phyloP scores from a whole-genome alignment of 2,329 filamentous ascomycete species.

The Neoascochyta sp. region DNA sequence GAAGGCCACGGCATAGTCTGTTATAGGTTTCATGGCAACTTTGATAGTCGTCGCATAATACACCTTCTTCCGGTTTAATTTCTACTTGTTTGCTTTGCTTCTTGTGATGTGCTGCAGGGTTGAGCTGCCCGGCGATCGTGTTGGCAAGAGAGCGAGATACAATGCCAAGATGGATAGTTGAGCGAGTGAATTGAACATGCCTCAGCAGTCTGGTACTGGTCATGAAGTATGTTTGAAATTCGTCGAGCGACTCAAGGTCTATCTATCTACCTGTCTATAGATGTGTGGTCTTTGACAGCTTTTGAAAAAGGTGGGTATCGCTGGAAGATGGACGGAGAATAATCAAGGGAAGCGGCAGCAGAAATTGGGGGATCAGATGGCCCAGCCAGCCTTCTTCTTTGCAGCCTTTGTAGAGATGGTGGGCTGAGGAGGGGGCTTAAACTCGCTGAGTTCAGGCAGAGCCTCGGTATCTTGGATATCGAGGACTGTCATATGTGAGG shows the following conservation, averaged over 20 bases:
- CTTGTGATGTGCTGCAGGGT: no score
- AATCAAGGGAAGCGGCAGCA: neutral
- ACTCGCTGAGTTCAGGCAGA: constrained; percentile 29
- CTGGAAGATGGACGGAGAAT: constrained; percentile 5
- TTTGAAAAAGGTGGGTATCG: constrained; percentile 15
- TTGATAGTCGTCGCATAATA: constrained; percentile 27
- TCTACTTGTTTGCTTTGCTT: neutral
- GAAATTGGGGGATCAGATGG: constrained; percentile 19
- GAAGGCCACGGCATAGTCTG: constrained; percentile 17
- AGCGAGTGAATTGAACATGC: no score
- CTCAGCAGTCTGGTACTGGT: no score
- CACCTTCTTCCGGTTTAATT: constrained; percentile 12
- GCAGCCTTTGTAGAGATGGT: constrained; percentile 34
- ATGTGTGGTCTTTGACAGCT: constrained; percentile 3
- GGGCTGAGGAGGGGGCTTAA: constrained; percentile 22
- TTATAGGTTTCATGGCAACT: constrained; percentile 24
- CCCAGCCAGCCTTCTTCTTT: constrained; percentile 37
- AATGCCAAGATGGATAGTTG: no score
- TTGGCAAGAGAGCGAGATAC: no score
- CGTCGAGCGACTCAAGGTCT: no score
- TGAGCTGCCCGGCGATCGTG: no score
- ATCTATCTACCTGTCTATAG: neutral
- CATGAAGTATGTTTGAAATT: no score
- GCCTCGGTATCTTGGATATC: constrained; percentile 37
- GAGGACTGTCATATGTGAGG: constrained; percentile 36